Conservation (phyloP, 1,139 yeast genomes). For the Pichia sp. region DNA sequence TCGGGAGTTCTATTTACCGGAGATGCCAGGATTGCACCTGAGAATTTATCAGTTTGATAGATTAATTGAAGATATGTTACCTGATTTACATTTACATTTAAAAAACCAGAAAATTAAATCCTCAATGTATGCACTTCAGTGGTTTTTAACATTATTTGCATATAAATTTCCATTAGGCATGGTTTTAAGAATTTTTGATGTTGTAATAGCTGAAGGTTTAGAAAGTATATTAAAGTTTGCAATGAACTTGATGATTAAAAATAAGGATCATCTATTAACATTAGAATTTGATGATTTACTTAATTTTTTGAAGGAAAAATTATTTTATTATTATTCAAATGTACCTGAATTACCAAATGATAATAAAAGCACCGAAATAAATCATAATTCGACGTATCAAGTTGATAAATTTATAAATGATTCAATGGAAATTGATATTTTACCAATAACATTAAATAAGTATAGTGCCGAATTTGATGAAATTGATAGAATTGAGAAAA, state of each 20-base stretch:
- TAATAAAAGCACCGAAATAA: constrained; percentile 15
- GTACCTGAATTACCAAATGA: constrained; percentile 23
- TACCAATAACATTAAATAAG: constrained; percentile 64
- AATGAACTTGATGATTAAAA: constrained; percentile 64
- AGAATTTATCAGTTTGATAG: constrained; percentile 86
- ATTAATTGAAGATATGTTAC: constrained; percentile 61
- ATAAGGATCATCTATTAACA: constrained; percentile 50
- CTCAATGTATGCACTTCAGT: constrained; percentile 92
- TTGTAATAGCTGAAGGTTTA: constrained; percentile 80
- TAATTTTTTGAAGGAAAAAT: constrained; percentile 67
- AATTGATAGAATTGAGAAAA: constrained; percentile 60
- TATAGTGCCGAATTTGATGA: constrained; percentile 72
- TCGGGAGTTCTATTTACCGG: constrained; percentile 72
- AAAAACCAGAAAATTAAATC: constrained; percentile 79
- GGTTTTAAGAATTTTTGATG: constrained; percentile 77
- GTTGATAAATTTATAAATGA: constrained; percentile 73
- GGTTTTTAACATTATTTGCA: constrained; percentile 93
- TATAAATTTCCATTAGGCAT: constrained; percentile 84
- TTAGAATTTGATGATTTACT: constrained; percentile 71
- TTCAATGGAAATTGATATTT: constrained; percentile 64
- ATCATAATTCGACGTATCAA: constrained; percentile 37
- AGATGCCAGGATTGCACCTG: constrained; percentile 88
- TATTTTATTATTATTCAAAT: constrained; percentile 64
- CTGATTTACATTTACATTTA: constrained; percentile 67
- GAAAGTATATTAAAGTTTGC: constrained; percentile 81